Base-by-base conservation (phyloP, 2,329 filamentous ascomycete species). In the Botrytis galanthina region DNA sequence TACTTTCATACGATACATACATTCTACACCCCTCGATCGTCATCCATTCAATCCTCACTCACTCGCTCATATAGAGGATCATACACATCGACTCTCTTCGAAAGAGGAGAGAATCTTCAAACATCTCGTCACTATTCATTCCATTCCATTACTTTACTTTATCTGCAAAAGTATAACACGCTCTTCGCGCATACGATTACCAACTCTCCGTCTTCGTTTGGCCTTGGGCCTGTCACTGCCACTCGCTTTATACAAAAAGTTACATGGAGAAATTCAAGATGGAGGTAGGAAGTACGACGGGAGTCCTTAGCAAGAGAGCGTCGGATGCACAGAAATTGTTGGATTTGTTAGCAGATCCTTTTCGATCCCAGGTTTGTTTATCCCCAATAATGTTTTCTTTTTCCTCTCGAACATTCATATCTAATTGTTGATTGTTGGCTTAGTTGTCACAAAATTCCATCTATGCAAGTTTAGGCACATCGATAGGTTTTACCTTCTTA, bases 401-500 rank as follows among this genome's bases (percentile, higher is more conserved):
- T 16, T 54, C 48, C 39, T 5, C 5, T 42, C 16, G 66, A 35
- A 22, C 44, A 37, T 61, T 16, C 20, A 29, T 29, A 64, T 57
- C 76, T 78, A 76, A 78, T 37, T n/a, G 26, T 54, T n/a, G 26
- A 48, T 26, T 22, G 20, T 20, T 32, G 10, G 10, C 35, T 72
- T 66, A 81, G 80, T 74, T 81, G 14, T 73, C 74, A 51, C 77
- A 85, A 80, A 83, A 87, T 73, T 92, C 94, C 61, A 87, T 98
- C 74, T 90, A 91, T 83, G 92, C 93, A 74, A 94, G 95, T 67
- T 84, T 98, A 62, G 92, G 86, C 76, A 94, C 92, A 35, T 97
- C 95, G 4, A 81, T 98, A 62, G 92, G 89, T 72, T 85, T 96
- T 80, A 93, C 94, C 14, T 80, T 88, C 75, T 86, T 90, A 77